A percentile compares a stretch with the other conserved stretches of the same genome.
Evolutionary conservation across 306 rosid genomes (phyloP).

Genomic region (Vicia sativa): DNA sequence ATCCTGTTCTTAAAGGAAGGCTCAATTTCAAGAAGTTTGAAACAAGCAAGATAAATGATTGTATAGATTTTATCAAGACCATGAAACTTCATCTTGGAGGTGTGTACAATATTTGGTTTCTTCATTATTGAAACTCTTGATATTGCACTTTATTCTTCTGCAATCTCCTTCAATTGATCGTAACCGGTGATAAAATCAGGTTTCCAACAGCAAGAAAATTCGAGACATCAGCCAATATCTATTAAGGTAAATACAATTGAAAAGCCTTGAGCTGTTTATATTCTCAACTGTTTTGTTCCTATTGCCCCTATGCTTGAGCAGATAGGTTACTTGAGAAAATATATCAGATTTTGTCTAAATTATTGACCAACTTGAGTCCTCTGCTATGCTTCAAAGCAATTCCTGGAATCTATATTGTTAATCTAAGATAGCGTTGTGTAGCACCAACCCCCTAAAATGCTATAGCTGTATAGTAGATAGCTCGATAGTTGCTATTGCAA

Average conservation of each 20-base stretch:
- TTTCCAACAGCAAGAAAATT: constrained; percentile 48
- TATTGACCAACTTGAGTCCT: constrained; percentile 18
- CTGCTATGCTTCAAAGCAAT: constrained; percentile 12
- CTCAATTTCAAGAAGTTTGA: constrained; percentile 83
- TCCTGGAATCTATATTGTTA: neutral
- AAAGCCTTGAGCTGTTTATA: neutral
- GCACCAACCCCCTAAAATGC: too few relatives aligned
- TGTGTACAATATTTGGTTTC: constrained; percentile 35
- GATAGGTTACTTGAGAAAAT: constrained; percentile 23
- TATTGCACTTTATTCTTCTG: constrained; percentile 1
- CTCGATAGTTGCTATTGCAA: too few relatives aligned
- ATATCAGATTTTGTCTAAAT: neutral
- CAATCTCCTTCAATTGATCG: constrained; percentile 49
- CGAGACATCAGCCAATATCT: constrained; percentile 47
- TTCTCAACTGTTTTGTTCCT: constrained; percentile 33
- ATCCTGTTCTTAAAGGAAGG: constrained; percentile 64
- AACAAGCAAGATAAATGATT: constrained; percentile 80
- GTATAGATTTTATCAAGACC: constrained; percentile 73
- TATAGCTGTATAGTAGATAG: too few relatives aligned
- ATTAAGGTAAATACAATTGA: constrained; percentile 60
- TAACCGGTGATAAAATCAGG: constrained; percentile 56
- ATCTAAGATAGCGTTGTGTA: too few relatives aligned
- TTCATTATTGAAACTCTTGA: constrained; percentile 21
- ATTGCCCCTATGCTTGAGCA: constrained; percentile 1
- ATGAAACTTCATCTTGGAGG: constrained; percentile 70